These are phyloP conservation scores for Clitocybe nebularis DNA, from an alignment of 1,284 basidiomycete genomes.

Conservation along the genomic window DNA sequence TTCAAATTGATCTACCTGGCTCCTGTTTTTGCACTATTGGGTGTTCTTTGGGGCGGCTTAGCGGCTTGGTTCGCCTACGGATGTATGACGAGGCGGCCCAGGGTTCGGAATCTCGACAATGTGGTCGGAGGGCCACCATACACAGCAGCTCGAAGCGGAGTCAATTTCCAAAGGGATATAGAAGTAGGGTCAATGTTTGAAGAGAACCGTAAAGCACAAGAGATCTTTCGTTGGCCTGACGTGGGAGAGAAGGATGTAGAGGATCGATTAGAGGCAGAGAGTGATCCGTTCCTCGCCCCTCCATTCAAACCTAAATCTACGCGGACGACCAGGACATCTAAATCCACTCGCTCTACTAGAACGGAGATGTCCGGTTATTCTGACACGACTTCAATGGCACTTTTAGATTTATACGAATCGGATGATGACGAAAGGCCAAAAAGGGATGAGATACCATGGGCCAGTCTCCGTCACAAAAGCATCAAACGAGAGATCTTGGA, in stretches of 20 bases:
- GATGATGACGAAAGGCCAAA: slow-evolving; percentile 17
- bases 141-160: slow-evolving; percentile 8
- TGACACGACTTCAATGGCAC: slow-evolving; percentile 21
- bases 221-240: slow-evolving; percentile 13
- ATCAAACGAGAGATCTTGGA: slow-evolving; percentile 34
- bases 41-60: slow-evolving; percentile 23
- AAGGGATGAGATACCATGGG: slow-evolving; percentile 26
- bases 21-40: slow-evolving; percentile 27
- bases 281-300: slow-evolving; percentile 18
- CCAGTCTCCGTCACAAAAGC: slow-evolving; percentile 32
- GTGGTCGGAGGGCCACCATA: slow-evolving; percentile 18
- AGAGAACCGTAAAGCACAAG: slow-evolving; percentile 9
- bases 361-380: slow-evolving; percentile 14
- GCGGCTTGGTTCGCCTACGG: slow-evolving; percentile 18
- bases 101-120: slow-evolving; percentile 7
- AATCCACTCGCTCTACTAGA: slow-evolving; percentile 13
- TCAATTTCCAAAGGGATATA: slow-evolving; percentile 9
- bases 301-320: slow-evolving; percentile 13
- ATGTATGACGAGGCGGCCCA: slow-evolving; percentile 19
- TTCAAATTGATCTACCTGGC: slow-evolving; percentile 27
- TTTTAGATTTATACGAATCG: slow-evolving; percentile 23
- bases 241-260: slow-evolving; percentile 1
- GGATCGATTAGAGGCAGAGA: slow-evolving; percentile 8
- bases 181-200: slow-evolving; percentile 3
- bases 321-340: slow-evolving; percentile 6